Evolutionary conservation across 129 eudicot genomes (phyloP).

Genomic region (Apium graveolens): DNA sequence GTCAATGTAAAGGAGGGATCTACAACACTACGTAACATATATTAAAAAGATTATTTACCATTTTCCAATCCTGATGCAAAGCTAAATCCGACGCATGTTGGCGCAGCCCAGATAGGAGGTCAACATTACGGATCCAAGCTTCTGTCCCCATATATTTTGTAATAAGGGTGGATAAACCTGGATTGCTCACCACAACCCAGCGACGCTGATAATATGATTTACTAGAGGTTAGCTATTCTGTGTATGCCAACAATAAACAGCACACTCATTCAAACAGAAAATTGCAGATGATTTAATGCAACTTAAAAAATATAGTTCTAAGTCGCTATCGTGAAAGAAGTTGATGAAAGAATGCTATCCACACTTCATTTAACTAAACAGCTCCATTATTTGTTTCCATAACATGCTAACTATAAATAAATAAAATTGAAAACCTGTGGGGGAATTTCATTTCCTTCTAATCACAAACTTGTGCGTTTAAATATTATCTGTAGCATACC

Average conservation of each 20-base stretch:
- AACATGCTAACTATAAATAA: background rate
- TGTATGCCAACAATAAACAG: constrained; percentile 7
- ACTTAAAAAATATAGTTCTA: background rate
- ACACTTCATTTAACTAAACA: background rate
- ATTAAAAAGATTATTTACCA: constrained; percentile 15
- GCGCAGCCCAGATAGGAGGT: constrained; percentile 34
- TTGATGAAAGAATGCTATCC: background rate
- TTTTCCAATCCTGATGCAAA: constrained; percentile 41
- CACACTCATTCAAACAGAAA: background rate
- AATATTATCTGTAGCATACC: constrained; percentile 21
- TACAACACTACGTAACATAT: background rate
- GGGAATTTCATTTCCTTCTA: background rate
- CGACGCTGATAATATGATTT: constrained; percentile 36
- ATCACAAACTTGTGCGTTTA: background rate
- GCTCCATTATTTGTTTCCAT: background rate
- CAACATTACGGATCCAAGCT: constrained; percentile 44
- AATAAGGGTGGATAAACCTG: constrained; percentile 39
- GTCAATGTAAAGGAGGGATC: background rate
- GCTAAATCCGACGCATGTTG: constrained; percentile 42
- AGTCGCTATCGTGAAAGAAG: background rate
- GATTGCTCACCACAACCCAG: constrained; percentile 67
- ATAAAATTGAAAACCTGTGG: background rate
- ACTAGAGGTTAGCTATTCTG: constrained; percentile 8
- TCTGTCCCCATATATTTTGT: constrained; percentile 57
- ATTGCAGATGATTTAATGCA: background rate